phyloP scores from a whole-genome alignment of 768 basidiomycete genomes.

The Mycena polygramma region DNA sequence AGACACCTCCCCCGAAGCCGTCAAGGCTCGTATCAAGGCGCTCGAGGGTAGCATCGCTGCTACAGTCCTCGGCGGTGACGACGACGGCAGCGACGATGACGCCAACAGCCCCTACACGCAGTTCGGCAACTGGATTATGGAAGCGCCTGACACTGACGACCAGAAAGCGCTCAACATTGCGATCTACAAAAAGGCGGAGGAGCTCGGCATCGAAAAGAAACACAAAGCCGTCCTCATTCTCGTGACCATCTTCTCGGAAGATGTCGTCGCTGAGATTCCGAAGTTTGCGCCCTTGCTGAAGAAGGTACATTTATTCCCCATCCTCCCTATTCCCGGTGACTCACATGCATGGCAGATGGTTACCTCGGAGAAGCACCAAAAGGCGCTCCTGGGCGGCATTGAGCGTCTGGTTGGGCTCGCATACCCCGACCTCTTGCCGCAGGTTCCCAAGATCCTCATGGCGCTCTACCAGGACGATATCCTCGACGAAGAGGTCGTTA shows the following conservation, averaged over 20 bases:
- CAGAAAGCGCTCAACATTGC: constrained; percentile 69
- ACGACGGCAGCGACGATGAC: constrained; percentile 92
- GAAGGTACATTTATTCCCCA: constrained; percentile 66
- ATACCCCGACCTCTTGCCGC: constrained; percentile 76
- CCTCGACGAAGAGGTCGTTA: constrained; percentile 91
- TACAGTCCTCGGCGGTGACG: constrained; percentile 70
- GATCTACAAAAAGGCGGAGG: constrained; percentile 90
- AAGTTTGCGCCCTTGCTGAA: constrained; percentile 77
- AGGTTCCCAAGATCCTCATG: constrained; percentile 95
- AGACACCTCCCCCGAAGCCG: constrained; percentile 92
- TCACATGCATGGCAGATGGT: constrained; percentile 69
- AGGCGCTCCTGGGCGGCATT: constrained; percentile 92
- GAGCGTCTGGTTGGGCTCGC: constrained; percentile 86
- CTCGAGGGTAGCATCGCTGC: constrained; percentile 72
- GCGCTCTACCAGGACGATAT: constrained; percentile 92
- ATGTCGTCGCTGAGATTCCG: constrained; percentile 74
- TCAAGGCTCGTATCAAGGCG: constrained; percentile 83
- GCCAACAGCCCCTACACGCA: constrained; percentile 87
- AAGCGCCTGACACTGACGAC: constrained; percentile 67
- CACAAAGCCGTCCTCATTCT: constrained; percentile 90
- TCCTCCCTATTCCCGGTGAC: constrained; percentile 11
- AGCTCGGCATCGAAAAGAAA: constrained; percentile 93
- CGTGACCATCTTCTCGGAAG: constrained; percentile 82
- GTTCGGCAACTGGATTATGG: constrained; percentile 89
- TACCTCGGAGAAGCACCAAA: constrained; percentile 95